Percentiles rank a stretch among this genome's conserved stretches.
Conservation (phyloP, 2,329 filamentous ascomycete genomes). For the Clarireedia homoeocarpa region DNA sequence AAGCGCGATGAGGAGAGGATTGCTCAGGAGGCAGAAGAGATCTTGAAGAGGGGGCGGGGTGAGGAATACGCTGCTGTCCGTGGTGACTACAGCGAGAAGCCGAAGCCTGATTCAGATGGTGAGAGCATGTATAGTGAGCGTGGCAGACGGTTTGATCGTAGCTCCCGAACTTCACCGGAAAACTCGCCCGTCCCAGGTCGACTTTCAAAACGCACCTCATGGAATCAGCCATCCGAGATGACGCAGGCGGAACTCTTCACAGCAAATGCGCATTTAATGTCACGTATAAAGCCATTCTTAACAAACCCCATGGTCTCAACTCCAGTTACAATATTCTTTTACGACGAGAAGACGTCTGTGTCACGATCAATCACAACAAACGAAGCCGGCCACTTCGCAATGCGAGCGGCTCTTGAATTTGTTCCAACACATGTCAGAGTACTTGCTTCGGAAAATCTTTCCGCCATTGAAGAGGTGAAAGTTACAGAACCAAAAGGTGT, state of each 20-base stretch:
- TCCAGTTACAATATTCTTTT: slow-evolving; percentile 90
- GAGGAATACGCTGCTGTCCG: slow-evolving; percentile 64
- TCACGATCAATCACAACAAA: slow-evolving; percentile 81
- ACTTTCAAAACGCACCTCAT: slow-evolving; percentile 37
- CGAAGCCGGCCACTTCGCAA: slow-evolving; percentile 78
- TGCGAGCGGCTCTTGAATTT: slow-evolving; percentile 78
- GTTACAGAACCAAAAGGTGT: slow-evolving; percentile 73
- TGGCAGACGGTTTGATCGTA: slow-evolving; percentile 11
- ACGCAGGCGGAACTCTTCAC: slow-evolving; percentile 65
- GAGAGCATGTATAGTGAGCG: slow-evolving; percentile 25
- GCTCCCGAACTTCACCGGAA: slow-evolving; percentile 19
- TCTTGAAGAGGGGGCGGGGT: slow-evolving; percentile 62
- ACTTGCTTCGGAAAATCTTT: slow-evolving; percentile 76
- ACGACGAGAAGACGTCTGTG: slow-evolving; percentile 74
- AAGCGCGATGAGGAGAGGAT: slow-evolving; percentile 57
- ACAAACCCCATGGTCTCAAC: slow-evolving; percentile 70
- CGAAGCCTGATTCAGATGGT: slow-evolving; percentile 37
- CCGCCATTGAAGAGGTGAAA: slow-evolving; percentile 68
- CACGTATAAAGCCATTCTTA: slow-evolving; percentile 81
- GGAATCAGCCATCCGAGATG: slow-evolving; percentile 47
- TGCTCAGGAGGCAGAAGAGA: slow-evolving; percentile 65
- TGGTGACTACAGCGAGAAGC: slow-evolving; percentile 66
- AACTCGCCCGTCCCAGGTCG: slow-evolving; percentile 27
- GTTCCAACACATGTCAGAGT: slow-evolving; percentile 84
- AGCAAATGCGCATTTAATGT: slow-evolving; percentile 83